These are phyloP conservation scores for Leccinum rimulosum DNA, from an alignment of 768 basidiomycete genomes.

Conservation along the genomic window DNA sequence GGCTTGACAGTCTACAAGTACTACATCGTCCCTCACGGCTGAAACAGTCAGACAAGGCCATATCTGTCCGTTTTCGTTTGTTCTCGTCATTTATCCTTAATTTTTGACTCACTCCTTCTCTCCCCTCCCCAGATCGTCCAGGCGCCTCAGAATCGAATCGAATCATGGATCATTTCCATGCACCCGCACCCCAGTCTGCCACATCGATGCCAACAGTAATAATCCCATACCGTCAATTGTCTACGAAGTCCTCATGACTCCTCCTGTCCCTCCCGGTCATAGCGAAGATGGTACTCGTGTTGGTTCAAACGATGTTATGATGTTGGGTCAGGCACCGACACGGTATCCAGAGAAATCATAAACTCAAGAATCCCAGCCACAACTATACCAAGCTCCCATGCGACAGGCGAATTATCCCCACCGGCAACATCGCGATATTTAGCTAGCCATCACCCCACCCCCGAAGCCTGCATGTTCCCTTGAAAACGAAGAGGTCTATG, in stretches of 20 bases:
- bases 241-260: slow-evolving; percentile 64
- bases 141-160: neutral
- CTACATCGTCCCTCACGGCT: neutral
- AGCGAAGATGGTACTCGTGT: slow-evolving; percentile 38
- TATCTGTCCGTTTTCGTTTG: slow-evolving; percentile 8
- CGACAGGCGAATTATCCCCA: slow-evolving; percentile 9
- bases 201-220: slow-evolving; percentile 12
- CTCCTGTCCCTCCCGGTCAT: slow-evolving; percentile 61
- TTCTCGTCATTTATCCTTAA: neutral
- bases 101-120: neutral
- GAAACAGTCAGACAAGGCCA: slow-evolving; percentile 6
- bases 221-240: slow-evolving; percentile 37
- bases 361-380: slow-evolving; percentile 9
- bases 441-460: slow-evolving; percentile 29
- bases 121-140: neutral
- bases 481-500: slow-evolving; percentile 68
- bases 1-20: neutral
- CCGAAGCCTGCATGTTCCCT: slow-evolving; percentile 49
- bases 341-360: slow-evolving; percentile 10
- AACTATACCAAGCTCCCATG: slow-evolving; percentile 2
- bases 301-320: slow-evolving; percentile 5
- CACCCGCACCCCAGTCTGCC: slow-evolving; percentile 19
- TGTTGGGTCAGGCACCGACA: slow-evolving; percentile 14
- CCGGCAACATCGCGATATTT: slow-evolving; percentile 8
- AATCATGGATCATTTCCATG: neutral